Conservation (phyloP, 2,329 filamentous ascomycete genomes). For the Graphilbum fragrans region DNA sequence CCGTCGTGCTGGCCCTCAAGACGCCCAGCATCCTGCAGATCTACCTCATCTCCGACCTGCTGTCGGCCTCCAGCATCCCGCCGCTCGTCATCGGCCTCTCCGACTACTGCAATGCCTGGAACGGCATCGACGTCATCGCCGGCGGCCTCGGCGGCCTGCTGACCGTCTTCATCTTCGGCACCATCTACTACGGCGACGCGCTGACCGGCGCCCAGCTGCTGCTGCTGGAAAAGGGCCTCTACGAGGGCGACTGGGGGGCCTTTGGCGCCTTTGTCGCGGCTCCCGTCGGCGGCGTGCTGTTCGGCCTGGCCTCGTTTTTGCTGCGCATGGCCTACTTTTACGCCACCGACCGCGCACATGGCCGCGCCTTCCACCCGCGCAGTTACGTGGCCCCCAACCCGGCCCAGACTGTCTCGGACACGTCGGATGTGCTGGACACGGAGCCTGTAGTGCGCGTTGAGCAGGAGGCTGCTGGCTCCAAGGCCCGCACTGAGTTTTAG, state of each 20-base stretch:
- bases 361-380: slow-evolving; percentile 49
- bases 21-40: slow-evolving; percentile 67
- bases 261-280: slow-evolving; percentile 78
- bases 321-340: slow-evolving; percentile 49
- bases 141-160: slow-evolving; percentile 68
- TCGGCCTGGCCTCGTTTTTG: slow-evolving; percentile 51
- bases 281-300: slow-evolving; percentile 62
- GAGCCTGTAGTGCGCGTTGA: neutral
- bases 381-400: neutral
- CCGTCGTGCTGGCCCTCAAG: slow-evolving; percentile 61
- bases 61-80: slow-evolving; percentile 65
- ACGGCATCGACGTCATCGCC: slow-evolving; percentile 68
- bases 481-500: neutral
- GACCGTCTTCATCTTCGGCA: slow-evolving; percentile 70
- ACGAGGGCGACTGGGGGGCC: slow-evolving; percentile 65
- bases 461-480: slow-evolving; percentile 1
- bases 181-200: slow-evolving; percentile 63
- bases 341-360: slow-evolving; percentile 40
- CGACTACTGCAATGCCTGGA: slow-evolving; percentile 58
- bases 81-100: slow-evolving; percentile 61
- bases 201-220: slow-evolving; percentile 53
- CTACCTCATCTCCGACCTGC: slow-evolving; percentile 69
- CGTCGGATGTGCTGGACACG: neutral
- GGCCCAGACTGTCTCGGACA: neutral
- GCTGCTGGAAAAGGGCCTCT: slow-evolving; percentile 61